phyloP scores from a whole-genome alignment of 164 flowering plant genomes.

The Stephania cephalantha region DNA sequence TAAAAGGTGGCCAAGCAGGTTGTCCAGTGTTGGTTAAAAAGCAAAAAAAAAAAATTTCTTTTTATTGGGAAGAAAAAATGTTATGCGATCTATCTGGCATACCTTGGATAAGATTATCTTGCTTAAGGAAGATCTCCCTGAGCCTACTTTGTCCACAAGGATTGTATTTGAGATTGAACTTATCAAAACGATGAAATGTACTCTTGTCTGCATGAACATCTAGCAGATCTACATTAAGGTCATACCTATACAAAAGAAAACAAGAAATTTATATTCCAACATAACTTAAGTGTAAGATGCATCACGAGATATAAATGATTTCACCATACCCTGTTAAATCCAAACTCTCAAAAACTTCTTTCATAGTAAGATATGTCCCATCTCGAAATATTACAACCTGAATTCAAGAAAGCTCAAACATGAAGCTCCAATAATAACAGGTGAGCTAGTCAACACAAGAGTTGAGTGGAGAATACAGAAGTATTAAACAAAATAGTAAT shows the following conservation, averaged over 20 bases:
- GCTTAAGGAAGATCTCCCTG: slow-evolving; percentile 95
- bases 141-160: slow-evolving; percentile 99
- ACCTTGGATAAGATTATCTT: slow-evolving; percentile 98
- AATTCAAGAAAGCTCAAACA: slow-evolving; percentile 8
- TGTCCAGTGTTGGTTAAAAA: not conserved
- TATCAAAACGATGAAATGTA: slow-evolving; percentile 99
- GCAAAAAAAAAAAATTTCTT: not conserved
- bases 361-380: slow-evolving; percentile 90
- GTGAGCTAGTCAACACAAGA: slow-evolving; percentile 4
- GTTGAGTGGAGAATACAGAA: not conserved
- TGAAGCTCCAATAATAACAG: slow-evolving; percentile 4
- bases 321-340: slow-evolving; percentile 80
- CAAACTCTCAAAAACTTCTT: slow-evolving; percentile 95
- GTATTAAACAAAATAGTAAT: not conserved
- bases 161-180: slow-evolving; percentile 97
- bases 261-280: slow-evolving; percentile 3
- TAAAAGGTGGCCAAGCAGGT: not conserved
- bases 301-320: not conserved
- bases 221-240: slow-evolving; percentile 93
- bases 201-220: slow-evolving; percentile 99
- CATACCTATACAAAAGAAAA: slow-evolving; percentile 56
- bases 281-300: not conserved
- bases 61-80: too few relatives aligned
- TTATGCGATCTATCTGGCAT: not conserved
- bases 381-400: slow-evolving; percentile 98